These are phyloP conservation scores for Epichloe sylvatica DNA, from an alignment of 2,329 filamentous ascomycete genomes.

Conservation along the genomic window DNA sequence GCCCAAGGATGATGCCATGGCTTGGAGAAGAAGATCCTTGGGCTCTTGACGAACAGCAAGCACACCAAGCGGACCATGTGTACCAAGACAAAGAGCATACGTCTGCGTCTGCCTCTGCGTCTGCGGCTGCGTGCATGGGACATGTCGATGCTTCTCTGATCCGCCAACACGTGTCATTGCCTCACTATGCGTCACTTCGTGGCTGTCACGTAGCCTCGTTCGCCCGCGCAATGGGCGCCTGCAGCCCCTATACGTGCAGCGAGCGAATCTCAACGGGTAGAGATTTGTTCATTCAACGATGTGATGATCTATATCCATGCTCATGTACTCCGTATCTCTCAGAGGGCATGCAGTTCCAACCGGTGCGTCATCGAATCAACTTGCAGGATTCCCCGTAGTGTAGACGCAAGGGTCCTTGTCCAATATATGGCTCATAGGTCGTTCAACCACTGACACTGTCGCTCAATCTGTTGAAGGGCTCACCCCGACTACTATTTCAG, in stretches of 20 bases:
- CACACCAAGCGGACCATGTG: background rate
- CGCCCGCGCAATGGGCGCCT: background rate
- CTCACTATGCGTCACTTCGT: slow-evolving; percentile 1
- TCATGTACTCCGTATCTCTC: background rate
- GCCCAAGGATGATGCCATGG: background rate
- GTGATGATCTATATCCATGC: background rate
- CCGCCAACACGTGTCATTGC: slow-evolving; percentile 5
- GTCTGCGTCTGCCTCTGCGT: background rate
- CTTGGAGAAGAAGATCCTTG: background rate
- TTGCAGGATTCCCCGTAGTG: background rate
- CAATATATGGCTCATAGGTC: background rate
- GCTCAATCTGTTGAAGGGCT: background rate
- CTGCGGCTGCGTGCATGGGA: background rate
- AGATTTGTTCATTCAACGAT: background rate
- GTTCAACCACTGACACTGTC: background rate
- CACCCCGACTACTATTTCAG: background rate
- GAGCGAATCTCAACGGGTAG: background rate
- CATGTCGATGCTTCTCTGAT: background rate
- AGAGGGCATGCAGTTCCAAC: background rate
- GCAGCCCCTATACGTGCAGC: background rate
- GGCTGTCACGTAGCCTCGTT: background rate
- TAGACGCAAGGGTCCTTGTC: background rate
- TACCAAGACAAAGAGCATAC: background rate
- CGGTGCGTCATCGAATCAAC: background rate
- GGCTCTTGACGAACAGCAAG: background rate